Evolutionary conservation across 2,329 filamentous ascomycete species (phyloP).

Genomic region (Talaromyces sp.): DNA sequence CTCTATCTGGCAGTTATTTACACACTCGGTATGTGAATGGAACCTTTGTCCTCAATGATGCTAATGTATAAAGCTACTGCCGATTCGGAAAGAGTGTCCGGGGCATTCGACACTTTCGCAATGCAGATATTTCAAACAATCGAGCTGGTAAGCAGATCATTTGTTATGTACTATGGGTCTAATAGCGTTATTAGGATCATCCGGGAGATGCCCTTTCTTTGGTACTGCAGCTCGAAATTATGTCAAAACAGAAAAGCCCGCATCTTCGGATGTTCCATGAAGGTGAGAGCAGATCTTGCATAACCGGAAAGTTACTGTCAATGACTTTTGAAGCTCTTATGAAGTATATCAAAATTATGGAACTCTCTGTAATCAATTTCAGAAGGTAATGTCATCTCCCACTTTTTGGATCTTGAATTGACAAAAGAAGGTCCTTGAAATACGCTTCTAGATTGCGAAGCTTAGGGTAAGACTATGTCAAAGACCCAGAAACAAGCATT

Average conservation of each 20-base stretch:
- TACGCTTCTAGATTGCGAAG: conserved; percentile 61
- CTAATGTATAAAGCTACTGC: conserved; percentile 1
- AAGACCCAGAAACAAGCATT: background rate
- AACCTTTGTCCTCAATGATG: background rate
- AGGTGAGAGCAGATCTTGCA: conserved; percentile 24
- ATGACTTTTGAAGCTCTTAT: conserved; percentile 44
- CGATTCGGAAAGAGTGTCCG: conserved; percentile 21
- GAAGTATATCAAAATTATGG: conserved; percentile 55
- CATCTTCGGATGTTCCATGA: conserved; percentile 36
- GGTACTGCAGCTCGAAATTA: conserved; percentile 62
- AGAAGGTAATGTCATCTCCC: conserved; percentile 40
- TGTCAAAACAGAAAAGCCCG: conserved; percentile 35
- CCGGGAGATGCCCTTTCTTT: conserved; percentile 60
- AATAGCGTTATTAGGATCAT: conserved; percentile 38
- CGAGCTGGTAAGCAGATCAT: background rate
- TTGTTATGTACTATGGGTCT: background rate
- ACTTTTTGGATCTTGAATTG: background rate
- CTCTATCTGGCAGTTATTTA: conserved; percentile 56
- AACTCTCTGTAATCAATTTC: conserved; percentile 59
- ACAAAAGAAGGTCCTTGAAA: conserved; percentile 47
- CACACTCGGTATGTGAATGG: conserved; percentile 41
- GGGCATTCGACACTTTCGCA: background rate
- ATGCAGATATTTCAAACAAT: background rate
- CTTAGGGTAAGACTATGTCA: conserved; percentile 38
- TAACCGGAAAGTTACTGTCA: background rate